phyloP scores from a whole-genome alignment of 1,139 yeast genomes.

The Geotrichum restrictum region DNA sequence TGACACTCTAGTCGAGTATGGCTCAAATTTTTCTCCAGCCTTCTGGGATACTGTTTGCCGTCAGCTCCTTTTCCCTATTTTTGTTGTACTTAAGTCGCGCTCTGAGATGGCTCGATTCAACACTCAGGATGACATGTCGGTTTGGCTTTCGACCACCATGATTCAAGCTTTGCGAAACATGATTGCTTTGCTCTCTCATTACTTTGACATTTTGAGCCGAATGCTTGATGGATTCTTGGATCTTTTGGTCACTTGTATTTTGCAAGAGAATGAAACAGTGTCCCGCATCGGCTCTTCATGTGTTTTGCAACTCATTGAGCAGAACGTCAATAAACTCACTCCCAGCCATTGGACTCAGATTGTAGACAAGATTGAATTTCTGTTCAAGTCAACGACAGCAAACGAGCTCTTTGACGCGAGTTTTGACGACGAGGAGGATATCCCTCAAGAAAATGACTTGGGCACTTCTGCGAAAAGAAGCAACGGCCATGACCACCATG shows the following conservation, averaged over 20 bases:
- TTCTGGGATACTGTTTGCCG: slow-evolving; percentile 84
- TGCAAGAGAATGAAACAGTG: slow-evolving; percentile 95
- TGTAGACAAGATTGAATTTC: slow-evolving; percentile 55
- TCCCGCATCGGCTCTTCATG: slow-evolving; percentile 93
- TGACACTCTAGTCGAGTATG: slow-evolving; percentile 74
- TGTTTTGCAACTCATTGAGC: slow-evolving; percentile 68
- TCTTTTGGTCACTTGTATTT: slow-evolving; percentile 77
- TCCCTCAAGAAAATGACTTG: slow-evolving; percentile 14
- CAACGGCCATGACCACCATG: slow-evolving; percentile 1
- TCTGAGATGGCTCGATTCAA: slow-evolving; percentile 69
- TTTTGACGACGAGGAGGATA: slow-evolving; percentile 26
- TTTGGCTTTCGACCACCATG: slow-evolving; percentile 96
- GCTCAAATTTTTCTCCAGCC: slow-evolving; percentile 63
- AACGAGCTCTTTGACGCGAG: slow-evolving; percentile 63
- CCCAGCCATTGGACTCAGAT: slow-evolving; percentile 70
- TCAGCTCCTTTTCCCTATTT: slow-evolving; percentile 82
- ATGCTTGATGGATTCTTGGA: slow-evolving; percentile 76
- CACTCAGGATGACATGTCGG: slow-evolving; percentile 76
- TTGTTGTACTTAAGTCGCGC: slow-evolving; percentile 69
- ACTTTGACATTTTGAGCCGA: slow-evolving; percentile 66
- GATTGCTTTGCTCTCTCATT: slow-evolving; percentile 77
- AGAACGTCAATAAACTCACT: slow-evolving; percentile 62
- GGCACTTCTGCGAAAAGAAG: background rate
- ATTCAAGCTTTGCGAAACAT: slow-evolving; percentile 91
- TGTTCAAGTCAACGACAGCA: slow-evolving; percentile 84